Evolutionary conservation across 805 yeast species (phyloP).

Genomic region (Schwanniomyces vanrijiae): DNA sequence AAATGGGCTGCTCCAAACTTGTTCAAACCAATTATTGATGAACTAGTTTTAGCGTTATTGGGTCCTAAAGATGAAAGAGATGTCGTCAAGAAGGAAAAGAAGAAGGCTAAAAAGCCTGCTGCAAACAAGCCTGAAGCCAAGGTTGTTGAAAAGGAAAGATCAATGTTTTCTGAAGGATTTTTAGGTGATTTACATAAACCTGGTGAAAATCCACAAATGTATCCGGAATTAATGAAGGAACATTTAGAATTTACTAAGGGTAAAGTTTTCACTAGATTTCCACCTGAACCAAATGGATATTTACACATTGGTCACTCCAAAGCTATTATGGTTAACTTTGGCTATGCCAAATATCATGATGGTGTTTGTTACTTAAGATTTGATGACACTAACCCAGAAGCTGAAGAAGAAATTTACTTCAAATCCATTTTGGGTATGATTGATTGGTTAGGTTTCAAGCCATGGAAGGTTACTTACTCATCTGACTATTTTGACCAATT

Average conservation of each 20-base stretch:
- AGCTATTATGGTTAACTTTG: slow-evolving; percentile 97
- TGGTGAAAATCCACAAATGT: slow-evolving; percentile 91
- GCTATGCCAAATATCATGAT: slow-evolving; percentile 83
- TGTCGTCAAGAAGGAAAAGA: slow-evolving; percentile 72
- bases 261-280: slow-evolving; percentile 88
- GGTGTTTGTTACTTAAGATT: slow-evolving; percentile 92
- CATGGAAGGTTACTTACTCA: slow-evolving; percentile 94
- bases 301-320: slow-evolving; percentile 97
- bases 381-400: slow-evolving; percentile 98
- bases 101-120: slow-evolving; percentile 34
- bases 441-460: slow-evolving; percentile 90
- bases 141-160: slow-evolving; percentile 39
- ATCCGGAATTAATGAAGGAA: slow-evolving; percentile 77
- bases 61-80: slow-evolving; percentile 99
- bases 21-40: slow-evolving; percentile 87
- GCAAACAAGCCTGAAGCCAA: slow-evolving; percentile 9
- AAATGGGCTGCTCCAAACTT: slow-evolving; percentile 91
- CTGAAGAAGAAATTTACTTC: slow-evolving; percentile 92
- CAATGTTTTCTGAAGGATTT: slow-evolving; percentile 95
- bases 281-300: slow-evolving; percentile 98
- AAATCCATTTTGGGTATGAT: slow-evolving; percentile 82
- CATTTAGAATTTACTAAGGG: slow-evolving; percentile 82
- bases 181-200: slow-evolving; percentile 92
- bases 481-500: slow-evolving; percentile 91
- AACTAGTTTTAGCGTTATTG: slow-evolving; percentile 61